These are phyloP conservation scores for Catenaria anguillulae DNA, from an alignment of 371 early-diverging fungal species.

Conservation along the genomic window DNA sequence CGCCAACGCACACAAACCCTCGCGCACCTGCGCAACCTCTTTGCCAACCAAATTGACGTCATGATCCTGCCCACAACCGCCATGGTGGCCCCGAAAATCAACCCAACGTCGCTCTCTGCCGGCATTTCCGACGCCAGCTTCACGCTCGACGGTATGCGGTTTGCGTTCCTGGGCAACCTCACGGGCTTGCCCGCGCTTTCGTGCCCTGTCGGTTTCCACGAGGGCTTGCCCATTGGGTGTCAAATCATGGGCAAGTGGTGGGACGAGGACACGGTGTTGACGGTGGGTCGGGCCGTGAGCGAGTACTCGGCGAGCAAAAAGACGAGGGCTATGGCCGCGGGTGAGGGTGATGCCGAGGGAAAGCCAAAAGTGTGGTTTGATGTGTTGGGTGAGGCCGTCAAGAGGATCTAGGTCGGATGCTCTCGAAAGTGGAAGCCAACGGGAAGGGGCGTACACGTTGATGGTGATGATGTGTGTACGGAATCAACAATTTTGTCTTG, in stretches of 20 bases:
- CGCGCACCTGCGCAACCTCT: conserved; percentile 29
- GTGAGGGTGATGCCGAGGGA: background rate
- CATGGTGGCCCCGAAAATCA: conserved; percentile 39
- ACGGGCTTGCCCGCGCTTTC: conserved; percentile 51
- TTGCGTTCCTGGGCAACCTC: conserved; percentile 43
- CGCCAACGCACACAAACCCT: conserved; percentile 43
- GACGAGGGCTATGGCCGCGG: background rate
- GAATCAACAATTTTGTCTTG: too few relatives aligned
- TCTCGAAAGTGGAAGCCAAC: too few relatives aligned
- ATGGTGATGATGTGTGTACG: too few relatives aligned
- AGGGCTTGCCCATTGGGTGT: conserved; percentile 44
- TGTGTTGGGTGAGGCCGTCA: background rate
- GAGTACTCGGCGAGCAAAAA: background rate
- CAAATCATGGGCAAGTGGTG: conserved; percentile 59
- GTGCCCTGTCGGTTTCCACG: conserved; percentile 43
- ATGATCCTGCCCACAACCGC: conserved; percentile 44
- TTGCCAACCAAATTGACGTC: conserved; percentile 32
- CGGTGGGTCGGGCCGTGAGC: background rate
- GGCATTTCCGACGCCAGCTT: conserved; percentile 39
- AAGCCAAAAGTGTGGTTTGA: background rate
- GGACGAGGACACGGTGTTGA: conserved; percentile 40
- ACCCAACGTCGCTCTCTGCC: conserved; percentile 23
- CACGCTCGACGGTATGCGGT: conserved; percentile 37
- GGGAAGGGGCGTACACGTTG: too few relatives aligned
- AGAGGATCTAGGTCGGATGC: too few relatives aligned